Conservation (phyloP, 192 early-diverging fungal genomes). For the Entophlyctis luteolus region DNA sequence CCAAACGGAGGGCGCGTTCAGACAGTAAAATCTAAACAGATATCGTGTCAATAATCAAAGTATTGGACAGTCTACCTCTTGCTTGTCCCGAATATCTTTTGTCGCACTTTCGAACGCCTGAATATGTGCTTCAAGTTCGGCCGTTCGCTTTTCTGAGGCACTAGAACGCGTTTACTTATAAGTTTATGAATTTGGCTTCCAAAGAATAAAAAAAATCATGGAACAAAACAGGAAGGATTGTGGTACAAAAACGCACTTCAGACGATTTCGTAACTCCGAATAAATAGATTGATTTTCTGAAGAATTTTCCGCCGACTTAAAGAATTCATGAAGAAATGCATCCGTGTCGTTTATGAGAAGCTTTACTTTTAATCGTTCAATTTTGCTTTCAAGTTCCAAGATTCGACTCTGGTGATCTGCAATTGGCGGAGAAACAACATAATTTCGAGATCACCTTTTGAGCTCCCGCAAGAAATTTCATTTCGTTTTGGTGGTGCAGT, state of each 20-base stretch:
- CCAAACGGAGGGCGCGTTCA: neutral
- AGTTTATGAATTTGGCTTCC: too few relatives aligned
- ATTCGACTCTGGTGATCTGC: slow-evolving; percentile 33
- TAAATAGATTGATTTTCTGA: slow-evolving; percentile 32
- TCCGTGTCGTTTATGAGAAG: slow-evolving; percentile 37
- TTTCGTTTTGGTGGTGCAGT: slow-evolving; percentile 33
- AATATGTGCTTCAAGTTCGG: slow-evolving; percentile 1
- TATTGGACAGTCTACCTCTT: too few relatives aligned
- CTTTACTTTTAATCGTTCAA: slow-evolving; percentile 39
- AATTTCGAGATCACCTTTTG: slow-evolving; percentile 41
- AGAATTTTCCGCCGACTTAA: neutral
- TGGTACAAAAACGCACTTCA: neutral
- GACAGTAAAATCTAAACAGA: slow-evolving; percentile 15
- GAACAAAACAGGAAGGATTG: too few relatives aligned
- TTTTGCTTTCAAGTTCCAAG: slow-evolving; percentile 38
- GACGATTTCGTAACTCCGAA: neutral
- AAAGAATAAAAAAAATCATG: too few relatives aligned
- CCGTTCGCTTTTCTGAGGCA: neutral
- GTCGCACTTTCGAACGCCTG: slow-evolving; percentile 7
- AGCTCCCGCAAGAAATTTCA: slow-evolving; percentile 35
- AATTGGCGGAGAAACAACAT: too few relatives aligned
- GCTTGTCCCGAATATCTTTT: slow-evolving; percentile 2
- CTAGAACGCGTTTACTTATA: too few relatives aligned
- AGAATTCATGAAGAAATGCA: slow-evolving; percentile 37
- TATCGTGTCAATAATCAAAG: neutral